Base-by-base conservation (phyloP, 2,329 filamentous ascomycete species). In the Seiridium unicorne region DNA sequence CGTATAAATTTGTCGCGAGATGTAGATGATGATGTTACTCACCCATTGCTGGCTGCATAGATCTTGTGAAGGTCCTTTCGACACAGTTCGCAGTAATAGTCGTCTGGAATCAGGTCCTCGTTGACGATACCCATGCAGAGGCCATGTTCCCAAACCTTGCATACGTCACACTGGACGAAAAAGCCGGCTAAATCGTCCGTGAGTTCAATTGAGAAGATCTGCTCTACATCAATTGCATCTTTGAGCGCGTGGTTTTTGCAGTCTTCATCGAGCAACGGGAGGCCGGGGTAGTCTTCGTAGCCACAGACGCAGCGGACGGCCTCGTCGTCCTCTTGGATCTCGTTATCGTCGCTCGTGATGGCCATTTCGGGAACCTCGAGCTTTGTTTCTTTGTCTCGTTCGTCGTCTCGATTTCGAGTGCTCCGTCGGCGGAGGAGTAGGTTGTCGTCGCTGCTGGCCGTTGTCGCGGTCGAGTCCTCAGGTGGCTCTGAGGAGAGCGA, bases 121-220 rank as follows among this genome's bases (percentile, higher is more conserved):
- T 95, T 95, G 79, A 96, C 93, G 70, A 99, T 97, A 62, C 95
- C 94, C 61, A 99, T 94, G 72, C 95, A 99, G 62, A 93, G 94
- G 69, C 95, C 95, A 74, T 99, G 95, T 75, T 99, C 95, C 95
- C 94, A 99, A 64, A 98, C 95, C 74, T 96, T 96, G 81, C 95
- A 99, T 65, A 91, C 83, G 77, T 98, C 95, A 84, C 95, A 99
- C 80, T 98, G 94, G 66, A 99, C 93, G 77, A 97, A 99, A 76
- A 98, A 90, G 57, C 93, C 94, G 49, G 94, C 95, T 66, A 94
- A 84, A 65, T 98, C 94, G 70, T 97, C 93, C 38, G 88, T 86
- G 64, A 92, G 81, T 64, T 88, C 79, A 78, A 87, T 77, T 74
- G 82, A 75, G 74, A 83, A 76, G 77, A 87, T 77, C 73, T 83